Percentiles rank a stretch among this genome's conserved stretches.
phyloP scores from a whole-genome alignment of 805 yeast genomes.

The Ogataea thermomethanolica region DNA sequence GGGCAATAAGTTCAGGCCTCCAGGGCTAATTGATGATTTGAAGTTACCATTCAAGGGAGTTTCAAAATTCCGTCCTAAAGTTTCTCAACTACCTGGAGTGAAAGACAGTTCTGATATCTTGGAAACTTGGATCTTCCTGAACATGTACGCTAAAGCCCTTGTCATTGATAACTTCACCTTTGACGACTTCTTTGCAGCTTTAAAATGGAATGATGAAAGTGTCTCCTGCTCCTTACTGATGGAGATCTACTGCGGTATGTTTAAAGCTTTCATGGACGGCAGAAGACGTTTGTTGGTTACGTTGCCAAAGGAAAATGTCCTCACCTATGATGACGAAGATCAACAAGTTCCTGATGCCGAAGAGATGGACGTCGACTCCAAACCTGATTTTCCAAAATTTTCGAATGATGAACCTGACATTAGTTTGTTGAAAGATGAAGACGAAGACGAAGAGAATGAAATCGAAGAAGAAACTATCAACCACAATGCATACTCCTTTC shows the following conservation, averaged over 20 bases:
- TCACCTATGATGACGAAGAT: slow-evolving; percentile 21
- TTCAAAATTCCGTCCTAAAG: slow-evolving; percentile 23
- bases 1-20: slow-evolving; percentile 11
- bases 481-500: slow-evolving; percentile 43
- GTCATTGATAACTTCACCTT: slow-evolving; percentile 70
- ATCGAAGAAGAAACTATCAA: slow-evolving; percentile 32
- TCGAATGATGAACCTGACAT: slow-evolving; percentile 7
- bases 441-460: slow-evolving; percentile 18
- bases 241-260: slow-evolving; percentile 65
- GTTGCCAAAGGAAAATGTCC: slow-evolving; percentile 27
- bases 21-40: slow-evolving; percentile 32
- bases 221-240: slow-evolving; percentile 52
- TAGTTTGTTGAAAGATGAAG: slow-evolving; percentile 23
- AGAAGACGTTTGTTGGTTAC: slow-evolving; percentile 30
- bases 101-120: slow-evolving; percentile 43
- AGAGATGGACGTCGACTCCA: slow-evolving; percentile 14
- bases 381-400: slow-evolving; percentile 19
- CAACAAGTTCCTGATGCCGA: slow-evolving; percentile 25
- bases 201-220: slow-evolving; percentile 44
- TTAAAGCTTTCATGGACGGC: slow-evolving; percentile 51
- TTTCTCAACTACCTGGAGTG: slow-evolving; percentile 22
- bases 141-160: slow-evolving; percentile 63
- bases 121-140: slow-evolving; percentile 73
- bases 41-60: slow-evolving; percentile 27
- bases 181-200: slow-evolving; percentile 67